Base-by-base conservation (phyloP, 345 rosid genomes). In the Zanthoxylum bungeanum region DNA sequence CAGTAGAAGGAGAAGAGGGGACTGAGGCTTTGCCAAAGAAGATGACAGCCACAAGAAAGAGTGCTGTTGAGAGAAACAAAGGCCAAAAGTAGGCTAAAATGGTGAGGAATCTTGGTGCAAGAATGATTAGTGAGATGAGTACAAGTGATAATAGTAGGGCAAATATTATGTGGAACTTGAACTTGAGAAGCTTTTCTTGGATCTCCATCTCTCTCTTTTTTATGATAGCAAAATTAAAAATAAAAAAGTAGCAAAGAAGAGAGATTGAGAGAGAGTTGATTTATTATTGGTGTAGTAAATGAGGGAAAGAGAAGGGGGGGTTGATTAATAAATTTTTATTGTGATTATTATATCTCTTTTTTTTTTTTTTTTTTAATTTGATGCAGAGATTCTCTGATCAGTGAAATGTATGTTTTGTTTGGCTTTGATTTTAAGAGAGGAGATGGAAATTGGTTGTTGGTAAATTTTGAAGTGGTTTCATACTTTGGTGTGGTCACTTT, bases 51-150 rank as follows among this genome's bases (percentile, higher is more conserved):
- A 70, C 84, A 27, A 93, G 94, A 71, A 93, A 93, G 63, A 93
- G 87, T 62, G 94, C 84, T 1, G 94, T 91, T 83, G 96, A 93
- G 79, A 91, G 83, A 59, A 87, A 70, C 19, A 91, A 82, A 44
- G 98, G 96, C 91, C 97, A 91, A 57, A 93, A 91, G 84, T 88
- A 93, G 72, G 93, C 79, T 58, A 93, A 47, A 64, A 93, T 73
- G 60, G 91, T 80, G 77, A 93, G 75, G 67, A 93, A 86, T 49
- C 94, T 80, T 2, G 96, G 97, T 7, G 97, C 86, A 3, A 86
- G 73, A 55, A 77, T 37, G 84, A 88, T 28, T 21, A 85, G 58
- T 57, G 80, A 73, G 5, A 75, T 70, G 50, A 80, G 28, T 36
- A 78, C 22, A 68, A 78, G 60, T 34, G 78, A 71, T 31, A 83